phyloP scores from a whole-genome alignment of 2,329 filamentous ascomycete species.

The Sclerotinia minor region DNA sequence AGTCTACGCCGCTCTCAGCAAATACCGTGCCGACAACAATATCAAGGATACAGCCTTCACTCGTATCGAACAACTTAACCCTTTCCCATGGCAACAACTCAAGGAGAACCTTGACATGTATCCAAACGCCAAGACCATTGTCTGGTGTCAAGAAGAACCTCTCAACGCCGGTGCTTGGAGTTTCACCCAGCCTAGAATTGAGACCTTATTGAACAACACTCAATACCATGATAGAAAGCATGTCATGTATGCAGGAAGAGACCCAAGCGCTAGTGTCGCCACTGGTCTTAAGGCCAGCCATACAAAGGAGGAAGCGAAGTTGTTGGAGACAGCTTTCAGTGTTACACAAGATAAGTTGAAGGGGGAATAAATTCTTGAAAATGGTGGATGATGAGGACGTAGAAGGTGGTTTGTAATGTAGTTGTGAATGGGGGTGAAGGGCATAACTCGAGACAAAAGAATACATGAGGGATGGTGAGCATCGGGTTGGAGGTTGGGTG shows the following conservation, averaged over 20 bases:
- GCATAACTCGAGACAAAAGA: background rate
- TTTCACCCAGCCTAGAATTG: conserved; percentile 94
- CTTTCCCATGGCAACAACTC: conserved; percentile 97
- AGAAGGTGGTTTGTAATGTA: conserved; percentile 20
- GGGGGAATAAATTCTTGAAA: conserved; percentile 46
- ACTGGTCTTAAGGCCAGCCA: conserved; percentile 88
- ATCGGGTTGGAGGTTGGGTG: conserved; percentile 21
- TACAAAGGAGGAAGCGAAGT: conserved; percentile 86
- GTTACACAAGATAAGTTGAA: conserved; percentile 70
- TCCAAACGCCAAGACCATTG: conserved; percentile 95
- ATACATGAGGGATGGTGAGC: conserved; percentile 10
- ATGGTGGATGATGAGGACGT: too few species aligned
- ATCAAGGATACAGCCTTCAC: conserved; percentile 92
- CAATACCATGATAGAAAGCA: conserved; percentile 90
- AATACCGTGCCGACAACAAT: conserved; percentile 83
- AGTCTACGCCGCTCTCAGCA: conserved; percentile 86
- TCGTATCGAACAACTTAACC: conserved; percentile 95
- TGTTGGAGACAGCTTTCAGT: conserved; percentile 66
- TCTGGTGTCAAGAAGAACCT: conserved; percentile 97
- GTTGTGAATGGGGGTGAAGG: background rate
- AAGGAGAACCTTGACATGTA: conserved; percentile 96
- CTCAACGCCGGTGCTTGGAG: conserved; percentile 96
- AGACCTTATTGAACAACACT: conserved; percentile 92
- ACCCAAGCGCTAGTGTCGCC: conserved; percentile 90
- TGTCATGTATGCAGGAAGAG: conserved; percentile 94